A percentile compares a stretch with the other conserved stretches of the same genome.
These are phyloP conservation scores for Vararia minispora DNA, from an alignment of 768 basidiomycete genomes.

Conservation along the genomic window DNA sequence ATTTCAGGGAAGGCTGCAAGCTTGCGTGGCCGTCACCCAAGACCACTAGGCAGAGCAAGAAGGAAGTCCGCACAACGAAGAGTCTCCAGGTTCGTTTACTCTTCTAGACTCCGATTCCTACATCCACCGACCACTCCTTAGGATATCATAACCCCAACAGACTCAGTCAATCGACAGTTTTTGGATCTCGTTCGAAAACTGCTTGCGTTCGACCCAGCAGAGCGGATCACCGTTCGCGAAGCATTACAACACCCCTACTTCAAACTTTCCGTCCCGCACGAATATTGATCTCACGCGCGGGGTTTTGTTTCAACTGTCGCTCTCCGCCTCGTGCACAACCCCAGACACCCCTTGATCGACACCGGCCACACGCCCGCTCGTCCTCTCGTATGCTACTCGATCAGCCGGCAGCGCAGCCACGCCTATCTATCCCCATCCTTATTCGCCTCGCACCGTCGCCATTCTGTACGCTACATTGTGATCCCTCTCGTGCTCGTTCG, in stretches of 20 bases:
- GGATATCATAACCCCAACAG: conserved; percentile 79
- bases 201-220: conserved; percentile 81
- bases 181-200: conserved; percentile 80
- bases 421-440: no score
- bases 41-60: conserved; percentile 82
- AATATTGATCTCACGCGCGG: conserved; percentile 36
- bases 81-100: conserved; percentile 50
- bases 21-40: conserved; percentile 91
- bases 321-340: no score
- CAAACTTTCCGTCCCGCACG: conserved; percentile 50
- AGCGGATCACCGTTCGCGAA: conserved; percentile 79
- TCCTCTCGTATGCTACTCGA: no score
- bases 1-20: conserved; percentile 77
- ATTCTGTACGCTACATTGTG: no score
- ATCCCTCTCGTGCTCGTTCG: no score
- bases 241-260: conserved; percentile 88
- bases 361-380: no score
- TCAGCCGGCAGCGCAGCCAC: no score
- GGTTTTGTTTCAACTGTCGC: conserved; percentile 4
- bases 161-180: conserved; percentile 69
- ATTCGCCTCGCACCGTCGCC: no score
- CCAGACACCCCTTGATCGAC: no score
- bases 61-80: conserved; percentile 84
- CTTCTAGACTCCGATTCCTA: conserved; percentile 2
- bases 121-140: conserved; percentile 25